phyloP scores from a whole-genome alignment of 176 grass and related monocot genomes.

The Hyparrhenia diplandra region DNA sequence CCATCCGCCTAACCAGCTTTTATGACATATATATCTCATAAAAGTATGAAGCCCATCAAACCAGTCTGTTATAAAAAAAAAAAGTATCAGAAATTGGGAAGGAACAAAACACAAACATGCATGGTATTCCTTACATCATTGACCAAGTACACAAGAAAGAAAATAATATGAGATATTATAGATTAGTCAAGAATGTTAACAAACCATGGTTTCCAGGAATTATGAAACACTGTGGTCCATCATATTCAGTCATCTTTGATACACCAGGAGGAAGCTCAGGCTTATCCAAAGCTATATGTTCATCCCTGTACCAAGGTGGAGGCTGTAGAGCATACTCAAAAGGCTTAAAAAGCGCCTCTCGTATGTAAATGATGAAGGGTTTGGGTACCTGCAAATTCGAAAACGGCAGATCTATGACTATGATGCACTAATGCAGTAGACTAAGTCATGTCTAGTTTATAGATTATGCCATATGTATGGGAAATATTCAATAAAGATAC shows the following conservation, averaged over 20 bases:
- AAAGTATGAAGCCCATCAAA: slow-evolving; percentile 95
- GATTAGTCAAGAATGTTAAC: slow-evolving; percentile 31
- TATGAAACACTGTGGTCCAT: slow-evolving; percentile 89
- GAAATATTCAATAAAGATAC: neutral
- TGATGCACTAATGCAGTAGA: neutral
- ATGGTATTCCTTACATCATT: slow-evolving; percentile 11
- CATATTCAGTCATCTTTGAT: slow-evolving; percentile 68
- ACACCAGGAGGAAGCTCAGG: slow-evolving; percentile 77
- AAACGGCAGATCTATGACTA: neutral
- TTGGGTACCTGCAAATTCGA: slow-evolving; percentile 68
- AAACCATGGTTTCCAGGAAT: slow-evolving; percentile 95
- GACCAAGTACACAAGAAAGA: neutral
- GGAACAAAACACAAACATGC: slow-evolving; percentile 21
- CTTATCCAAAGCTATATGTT: slow-evolving; percentile 93
- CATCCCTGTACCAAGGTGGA: slow-evolving; percentile 67
- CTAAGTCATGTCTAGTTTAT: neutral
- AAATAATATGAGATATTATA: slow-evolving; percentile 23
- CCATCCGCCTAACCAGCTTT: slow-evolving; percentile 96
- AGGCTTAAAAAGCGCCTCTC: slow-evolving; percentile 80
- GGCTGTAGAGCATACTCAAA: slow-evolving; percentile 94
- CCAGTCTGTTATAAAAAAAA: slow-evolving; percentile 69
- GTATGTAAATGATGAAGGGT: slow-evolving; percentile 79
- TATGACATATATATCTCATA: slow-evolving; percentile 95
- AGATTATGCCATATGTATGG: neutral
- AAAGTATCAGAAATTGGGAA: slow-evolving; percentile 17